Conservation (phyloP, 1,284 basidiomycete genomes). For the Trametes sp. region DNA sequence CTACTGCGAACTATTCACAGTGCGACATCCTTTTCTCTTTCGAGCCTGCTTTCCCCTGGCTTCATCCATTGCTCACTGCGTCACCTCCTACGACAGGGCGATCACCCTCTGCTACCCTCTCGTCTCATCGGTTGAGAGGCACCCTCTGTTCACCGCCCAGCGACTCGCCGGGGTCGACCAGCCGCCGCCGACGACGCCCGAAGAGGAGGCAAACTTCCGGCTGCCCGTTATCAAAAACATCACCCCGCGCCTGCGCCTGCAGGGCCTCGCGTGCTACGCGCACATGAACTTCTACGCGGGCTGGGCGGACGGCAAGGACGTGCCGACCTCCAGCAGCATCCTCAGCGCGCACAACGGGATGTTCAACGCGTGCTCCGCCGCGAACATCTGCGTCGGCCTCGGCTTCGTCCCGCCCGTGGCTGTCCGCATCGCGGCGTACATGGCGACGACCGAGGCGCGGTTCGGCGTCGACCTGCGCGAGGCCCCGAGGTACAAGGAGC, state of each 20-base stretch:
- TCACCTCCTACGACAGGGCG: too few relatives aligned
- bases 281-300: conserved; percentile 1
- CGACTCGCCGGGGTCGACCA: neutral
- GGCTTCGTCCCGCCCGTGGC: conserved; percentile 4
- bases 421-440: conserved; percentile 12
- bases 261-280: conserved; percentile 13
- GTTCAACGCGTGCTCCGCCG: neutral
- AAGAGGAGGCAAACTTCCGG: neutral
- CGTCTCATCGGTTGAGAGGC: too few relatives aligned
- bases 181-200: neutral
- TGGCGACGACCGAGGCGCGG: conserved; percentile 6
- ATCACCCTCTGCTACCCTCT: neutral
- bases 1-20: too few relatives aligned
- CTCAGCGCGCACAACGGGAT: neutral
- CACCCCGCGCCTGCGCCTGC: conserved; percentile 6
- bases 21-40: too few relatives aligned
- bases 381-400: conserved; percentile 6
- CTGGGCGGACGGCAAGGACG: neutral
- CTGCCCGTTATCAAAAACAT: conserved; percentile 1
- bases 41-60: too few relatives aligned
- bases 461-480: conserved; percentile 7
- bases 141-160: neutral
- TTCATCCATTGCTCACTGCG: too few relatives aligned
- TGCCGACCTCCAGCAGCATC: neutral
- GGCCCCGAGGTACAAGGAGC: neutral